These are phyloP conservation scores for Pseudoneurospora amorphoporcata DNA, from an alignment of 495 filamentous ascomycete species.

Conservation along the genomic window DNA sequence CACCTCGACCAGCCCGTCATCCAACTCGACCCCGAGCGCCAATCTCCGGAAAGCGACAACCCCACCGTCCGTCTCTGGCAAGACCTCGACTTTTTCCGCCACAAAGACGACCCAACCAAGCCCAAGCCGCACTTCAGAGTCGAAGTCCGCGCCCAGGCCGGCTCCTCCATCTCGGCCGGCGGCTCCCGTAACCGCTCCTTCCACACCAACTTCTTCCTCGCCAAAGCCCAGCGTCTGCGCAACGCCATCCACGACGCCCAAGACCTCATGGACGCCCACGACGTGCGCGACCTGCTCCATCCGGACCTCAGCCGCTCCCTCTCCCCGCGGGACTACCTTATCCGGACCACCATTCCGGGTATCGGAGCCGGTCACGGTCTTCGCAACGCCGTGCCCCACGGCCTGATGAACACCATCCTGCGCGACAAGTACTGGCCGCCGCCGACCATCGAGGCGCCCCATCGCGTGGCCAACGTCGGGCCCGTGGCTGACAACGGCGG, in stretches of 20 bases:
- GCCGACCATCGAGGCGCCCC: constrained; percentile 48
- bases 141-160: background rate
- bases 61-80: background rate
- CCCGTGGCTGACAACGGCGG: constrained; percentile 21
- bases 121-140: constrained; percentile 5
- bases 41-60: background rate
- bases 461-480: constrained; percentile 36
- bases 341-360: background rate
- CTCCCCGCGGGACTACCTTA: background rate
- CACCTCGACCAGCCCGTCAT: constrained; percentile 66
- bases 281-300: background rate
- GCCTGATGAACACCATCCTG: constrained; percentile 25
- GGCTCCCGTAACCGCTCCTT: background rate
- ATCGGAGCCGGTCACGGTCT: background rate
- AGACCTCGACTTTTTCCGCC: background rate
- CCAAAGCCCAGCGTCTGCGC: background rate
- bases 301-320: background rate
- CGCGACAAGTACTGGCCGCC: constrained; percentile 63
- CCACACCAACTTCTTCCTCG: background rate
- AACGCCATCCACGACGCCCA: background rate
- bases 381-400: constrained; percentile 34
- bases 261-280: background rate
- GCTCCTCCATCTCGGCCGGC: background rate
- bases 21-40: constrained; percentile 38
- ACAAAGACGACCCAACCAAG: background rate